Conservation (phyloP, 2,329 filamentous ascomycete genomes). For the Aspergillus sp. region DNA sequence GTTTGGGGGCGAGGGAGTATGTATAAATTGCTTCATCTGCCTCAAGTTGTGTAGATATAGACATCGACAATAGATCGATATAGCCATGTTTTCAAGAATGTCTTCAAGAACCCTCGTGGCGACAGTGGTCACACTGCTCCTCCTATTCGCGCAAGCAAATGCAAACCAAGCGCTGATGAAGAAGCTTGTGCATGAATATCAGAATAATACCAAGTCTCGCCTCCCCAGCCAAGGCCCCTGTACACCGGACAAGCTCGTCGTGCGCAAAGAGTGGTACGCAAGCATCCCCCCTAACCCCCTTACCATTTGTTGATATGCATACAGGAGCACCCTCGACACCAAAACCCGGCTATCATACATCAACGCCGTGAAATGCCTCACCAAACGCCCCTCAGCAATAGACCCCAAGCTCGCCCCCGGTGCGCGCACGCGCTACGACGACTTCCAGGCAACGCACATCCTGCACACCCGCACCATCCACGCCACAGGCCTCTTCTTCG, state of each 20-base stretch:
- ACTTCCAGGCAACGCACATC: constrained; percentile 21
- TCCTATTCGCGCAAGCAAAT: neutral
- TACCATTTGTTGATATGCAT: neutral
- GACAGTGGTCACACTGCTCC: neutral
- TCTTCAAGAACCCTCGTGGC: too few species aligned
- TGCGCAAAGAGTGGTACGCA: neutral
- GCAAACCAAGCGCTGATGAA: neutral
- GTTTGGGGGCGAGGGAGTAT: too few species aligned
- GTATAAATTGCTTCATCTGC: too few species aligned
- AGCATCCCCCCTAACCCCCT: too few species aligned
- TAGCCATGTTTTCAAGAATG: too few species aligned
- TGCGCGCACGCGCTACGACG: neutral
- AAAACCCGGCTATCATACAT: neutral
- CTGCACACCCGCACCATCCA: constrained; percentile 28
- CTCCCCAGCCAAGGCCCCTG: neutral
- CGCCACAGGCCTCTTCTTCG: constrained; percentile 16
- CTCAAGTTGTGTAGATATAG: too few species aligned
- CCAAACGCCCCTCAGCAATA: neutral
- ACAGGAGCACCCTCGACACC: neutral
- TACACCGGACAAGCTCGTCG: neutral
- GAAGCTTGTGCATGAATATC: neutral
- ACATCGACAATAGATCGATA: neutral
- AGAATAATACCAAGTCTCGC: neutral
- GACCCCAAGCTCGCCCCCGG: neutral
- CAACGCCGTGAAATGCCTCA: neutral